phyloP scores from a whole-genome alignment of 2,329 filamentous ascomycete species.

The Calonectria pauciramosa region DNA sequence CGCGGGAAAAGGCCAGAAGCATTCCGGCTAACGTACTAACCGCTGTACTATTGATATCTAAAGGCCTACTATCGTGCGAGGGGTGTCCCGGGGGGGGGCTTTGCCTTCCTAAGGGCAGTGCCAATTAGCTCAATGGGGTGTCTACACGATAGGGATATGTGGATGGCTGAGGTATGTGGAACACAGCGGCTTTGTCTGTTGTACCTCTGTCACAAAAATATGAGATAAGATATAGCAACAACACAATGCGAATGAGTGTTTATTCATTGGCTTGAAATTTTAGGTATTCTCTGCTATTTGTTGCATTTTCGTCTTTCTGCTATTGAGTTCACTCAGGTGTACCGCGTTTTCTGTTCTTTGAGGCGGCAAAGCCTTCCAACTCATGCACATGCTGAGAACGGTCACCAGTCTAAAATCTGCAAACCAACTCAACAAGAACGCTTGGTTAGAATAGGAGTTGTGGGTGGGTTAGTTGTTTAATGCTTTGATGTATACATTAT shows the following conservation, averaged over 20 bases:
- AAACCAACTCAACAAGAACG: not conserved
- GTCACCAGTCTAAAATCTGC: not conserved
- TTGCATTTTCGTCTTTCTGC: not conserved
- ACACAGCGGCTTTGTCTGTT: not conserved
- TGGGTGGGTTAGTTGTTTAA: not conserved
- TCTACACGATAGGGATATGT: not conserved
- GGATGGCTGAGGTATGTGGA: not conserved
- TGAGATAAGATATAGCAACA: not conserved
- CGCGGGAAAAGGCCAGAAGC: too few species aligned
- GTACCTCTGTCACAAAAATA: not conserved
- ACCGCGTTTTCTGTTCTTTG: not conserved
- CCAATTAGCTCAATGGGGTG: not conserved
- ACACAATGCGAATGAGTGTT: not conserved
- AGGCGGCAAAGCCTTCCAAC: not conserved
- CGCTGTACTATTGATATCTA: not conserved
- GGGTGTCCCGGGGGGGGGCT: too few species aligned
- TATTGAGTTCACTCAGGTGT: not conserved
- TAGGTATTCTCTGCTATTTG: not conserved
- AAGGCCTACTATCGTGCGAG: not conserved
- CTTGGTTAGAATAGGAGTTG: not conserved
- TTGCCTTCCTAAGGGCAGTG: not conserved
- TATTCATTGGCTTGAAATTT: not conserved
- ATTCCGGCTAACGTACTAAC: not conserved
- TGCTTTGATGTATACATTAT: not conserved
- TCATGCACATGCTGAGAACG: not conserved